Conservation (phyloP, 1,139 yeast genomes). For the Kluyveromyces sp. region DNA sequence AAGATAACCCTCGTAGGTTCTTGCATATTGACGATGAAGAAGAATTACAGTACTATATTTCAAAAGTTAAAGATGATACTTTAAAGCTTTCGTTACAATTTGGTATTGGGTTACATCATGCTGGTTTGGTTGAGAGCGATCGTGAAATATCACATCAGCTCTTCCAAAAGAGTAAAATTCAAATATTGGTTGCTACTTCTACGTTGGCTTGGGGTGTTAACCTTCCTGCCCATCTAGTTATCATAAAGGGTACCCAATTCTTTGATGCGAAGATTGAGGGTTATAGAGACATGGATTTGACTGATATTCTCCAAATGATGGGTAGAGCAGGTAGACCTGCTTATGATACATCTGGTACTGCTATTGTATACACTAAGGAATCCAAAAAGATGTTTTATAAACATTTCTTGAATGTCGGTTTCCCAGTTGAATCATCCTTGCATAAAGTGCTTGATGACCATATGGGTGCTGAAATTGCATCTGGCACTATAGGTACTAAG, state of each 20-base stretch:
- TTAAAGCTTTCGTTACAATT: slow-evolving; percentile 76
- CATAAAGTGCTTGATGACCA: slow-evolving; percentile 92
- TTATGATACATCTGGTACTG: slow-evolving; percentile 90
- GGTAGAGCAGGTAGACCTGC: slow-evolving; percentile 93
- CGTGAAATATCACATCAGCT: slow-evolving; percentile 79
- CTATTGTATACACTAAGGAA: slow-evolving; percentile 89
- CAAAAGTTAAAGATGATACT: slow-evolving; percentile 81
- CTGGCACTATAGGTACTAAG: slow-evolving; percentile 73
- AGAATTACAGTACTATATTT: slow-evolving; percentile 59
- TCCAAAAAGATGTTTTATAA: slow-evolving; percentile 87
- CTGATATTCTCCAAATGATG: slow-evolving; percentile 62
- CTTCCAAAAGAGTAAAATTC: slow-evolving; percentile 79
- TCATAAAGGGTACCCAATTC: slow-evolving; percentile 50
- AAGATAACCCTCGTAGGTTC: slow-evolving; percentile 84
- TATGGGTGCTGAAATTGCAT: slow-evolving; percentile 90
- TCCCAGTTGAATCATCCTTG: slow-evolving; percentile 93
- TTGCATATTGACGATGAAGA: slow-evolving; percentile 61
- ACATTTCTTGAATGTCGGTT: slow-evolving; percentile 88
- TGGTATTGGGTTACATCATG: slow-evolving; percentile 97
- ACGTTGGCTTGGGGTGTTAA: slow-evolving; percentile 73
- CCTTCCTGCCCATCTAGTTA: slow-evolving; percentile 53
- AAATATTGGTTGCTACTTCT: slow-evolving; percentile 86
- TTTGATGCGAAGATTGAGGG: slow-evolving; percentile 40
- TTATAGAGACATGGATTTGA: slow-evolving; percentile 59
- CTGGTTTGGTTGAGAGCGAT: slow-evolving; percentile 89